Evolutionary conservation across 768 basidiomycete genomes (phyloP), one percentile per base, ranked within the genome.

Genomic region (Leccinum uliginosum): DNA sequence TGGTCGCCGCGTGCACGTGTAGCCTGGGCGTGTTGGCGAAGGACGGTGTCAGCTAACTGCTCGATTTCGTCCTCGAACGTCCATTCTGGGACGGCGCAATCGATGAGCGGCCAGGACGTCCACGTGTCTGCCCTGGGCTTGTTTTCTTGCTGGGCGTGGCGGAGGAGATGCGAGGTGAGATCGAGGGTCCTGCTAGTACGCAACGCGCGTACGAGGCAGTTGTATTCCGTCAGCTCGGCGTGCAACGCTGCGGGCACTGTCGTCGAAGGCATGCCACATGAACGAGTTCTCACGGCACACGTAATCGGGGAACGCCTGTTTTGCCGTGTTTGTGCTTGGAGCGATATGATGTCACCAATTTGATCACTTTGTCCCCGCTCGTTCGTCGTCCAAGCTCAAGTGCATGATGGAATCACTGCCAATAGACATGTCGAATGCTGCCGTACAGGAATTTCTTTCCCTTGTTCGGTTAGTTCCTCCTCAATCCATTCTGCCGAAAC

Each of bases 71-170:
- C 89, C 48, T 83, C 78, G 21, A 92, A 71, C 9, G 72, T 71
- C 85, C 85, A 91, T 70, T 89, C 84, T 1, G 90, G 88, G 9
- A 80, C 73, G 23, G 78, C 74, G 15, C 88, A 78, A 62, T 91
- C 87, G 17, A 83, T 77, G 51, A 91, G 78, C 1, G 90, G 90
- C 90, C 90, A 92, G 7, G 83, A 76, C 0, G 89, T 89, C 88
- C 87, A 91, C 0, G 73, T 74, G 62, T 43, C 40, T 43, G 40
- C 40, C 40, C 19, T 43, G n/a, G 40, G 40, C 40, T 43, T 43
- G 40, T 86, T 82, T 65, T 66, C 24, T 6, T 50, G 54, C 1
- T 62, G 64, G 5, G 62, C 59, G 40, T 74, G 62, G 29, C 60
- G 62, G 2, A 75, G 70, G 40, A 87, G 73, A 54, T 86, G 82